Base-by-base conservation (phyloP, 352 stramenopile species). In the Globisporangium nagaii region DNA sequence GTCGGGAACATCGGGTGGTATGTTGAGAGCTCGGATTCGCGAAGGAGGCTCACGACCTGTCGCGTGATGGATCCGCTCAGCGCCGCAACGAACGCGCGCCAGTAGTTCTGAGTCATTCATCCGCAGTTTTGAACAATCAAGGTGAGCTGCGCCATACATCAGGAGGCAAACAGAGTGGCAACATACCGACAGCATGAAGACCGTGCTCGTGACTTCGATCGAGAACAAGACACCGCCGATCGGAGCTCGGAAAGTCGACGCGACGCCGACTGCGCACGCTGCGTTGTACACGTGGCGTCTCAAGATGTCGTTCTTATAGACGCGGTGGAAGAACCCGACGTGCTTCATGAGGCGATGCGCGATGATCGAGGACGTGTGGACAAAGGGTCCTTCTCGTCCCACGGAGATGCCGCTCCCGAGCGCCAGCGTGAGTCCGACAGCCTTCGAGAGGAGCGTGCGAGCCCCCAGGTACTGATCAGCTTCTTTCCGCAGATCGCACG, bases 351-450 rank as follows among this genome's bases (percentile, higher is more conserved):
- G 51, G 25, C 73, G 70, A 47, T 97, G 83, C 24, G 79, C 79
- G 24, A 97, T 81, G 56, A 93, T 91, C 22, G 78, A 93, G 15
- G 78, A 76, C 0, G 84, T 90, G 73, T 98, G 93, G 6, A 99
- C 93, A 73, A 99, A 99, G 11, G 97, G 95, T 2, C 97, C 97
- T 79, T 99, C 97, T 55, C 96, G 98, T 25, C 97, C 97, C 1
- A 98, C 82, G 6, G 92, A 95, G 43, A 99, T 75, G 13, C 94
- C 96, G 30, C 80, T 92, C 0, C 90, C 78, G 12, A 98, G 73
- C 13, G 84, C 87, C 31, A 97, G 90, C 3, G 88, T 84, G 0
- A 98, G 85, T n/a, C 96, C 96, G 3, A 96, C 65, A 15, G 79
- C 68, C 53, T 96, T 96, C 2, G 82, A 79, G 4, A 89, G 37